Base-by-base conservation (phyloP, 306 rosid species). In the Fragaria ananassa region DNA sequence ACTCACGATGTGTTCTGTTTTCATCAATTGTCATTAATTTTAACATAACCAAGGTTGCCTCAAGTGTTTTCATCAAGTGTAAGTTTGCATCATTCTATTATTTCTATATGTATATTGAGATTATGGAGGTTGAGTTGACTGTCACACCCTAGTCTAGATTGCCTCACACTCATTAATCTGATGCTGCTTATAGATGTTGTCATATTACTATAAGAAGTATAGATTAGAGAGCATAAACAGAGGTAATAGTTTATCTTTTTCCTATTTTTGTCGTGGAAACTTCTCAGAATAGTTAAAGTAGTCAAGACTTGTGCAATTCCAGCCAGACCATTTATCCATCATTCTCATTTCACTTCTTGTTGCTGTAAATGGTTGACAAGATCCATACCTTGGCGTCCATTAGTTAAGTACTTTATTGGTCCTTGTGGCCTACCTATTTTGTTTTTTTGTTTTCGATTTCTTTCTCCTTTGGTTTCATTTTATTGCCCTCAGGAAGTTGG, bases 401-500 rank as follows among this genome's bases (percentile, higher is more conserved):
- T 64, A 29, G 42, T 61, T 15, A 15, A 61, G 41, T 61, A 14
- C 67, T 6, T 61, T 61, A 27, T 0, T 54, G 60, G 2, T 54
- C 27, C 27, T n/a, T 85, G 71, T 72, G 25, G 15, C 76, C 66
- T 72, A 53, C 46, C 29, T 53, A 67, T 31, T 61, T 51, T 29
- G 39, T 50, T 37, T 71, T 50, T 61, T 62, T 74, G 18, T 61
- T 15, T 29, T 13, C 10, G 1, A 61, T 29, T 61, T 27, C 6
- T 39, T 6, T 39, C 4, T 78, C 57, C 1, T 47, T 2, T 53
- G n/a, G 58, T 71, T 80, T 25, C 75, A 53, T 71, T 86, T 74
- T 71, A 37, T 54, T 65, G 39, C 37, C 69, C 78, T 83, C 81
- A 1, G 31, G 70, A 79, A 57, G 65, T 85, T 83, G 74, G 70